Evolutionary conservation across 192 early-diverging fungal genomes (phyloP).

Genomic region (Coemansia sp.): DNA sequence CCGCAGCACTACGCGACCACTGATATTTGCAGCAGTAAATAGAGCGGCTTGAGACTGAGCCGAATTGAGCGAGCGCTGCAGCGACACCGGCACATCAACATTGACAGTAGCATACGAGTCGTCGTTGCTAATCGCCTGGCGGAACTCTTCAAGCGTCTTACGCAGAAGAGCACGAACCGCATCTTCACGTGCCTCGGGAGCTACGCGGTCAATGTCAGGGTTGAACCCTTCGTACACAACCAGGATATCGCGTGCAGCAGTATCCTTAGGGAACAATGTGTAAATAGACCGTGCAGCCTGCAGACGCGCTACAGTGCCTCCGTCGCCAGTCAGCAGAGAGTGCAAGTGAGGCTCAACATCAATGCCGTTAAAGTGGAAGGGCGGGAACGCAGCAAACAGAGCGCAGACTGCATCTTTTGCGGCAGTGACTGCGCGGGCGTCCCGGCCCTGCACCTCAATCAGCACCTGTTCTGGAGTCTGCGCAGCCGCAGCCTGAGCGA

Average conservation of each 20-base stretch:
- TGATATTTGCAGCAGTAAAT: slow-evolving; percentile 33
- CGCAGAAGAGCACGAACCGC: slow-evolving; percentile 55
- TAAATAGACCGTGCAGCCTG: slow-evolving; percentile 67
- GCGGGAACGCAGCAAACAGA: slow-evolving; percentile 59
- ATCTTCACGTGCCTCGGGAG: slow-evolving; percentile 57
- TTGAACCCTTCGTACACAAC: slow-evolving; percentile 74
- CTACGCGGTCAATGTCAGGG: slow-evolving; percentile 48
- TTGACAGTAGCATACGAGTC: slow-evolving; percentile 65
- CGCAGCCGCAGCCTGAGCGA: slow-evolving; percentile 28
- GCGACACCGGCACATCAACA: slow-evolving; percentile 66
- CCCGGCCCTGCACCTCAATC: slow-evolving; percentile 79
- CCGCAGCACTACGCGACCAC: slow-evolving; percentile 65
- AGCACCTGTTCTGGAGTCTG: slow-evolving; percentile 51
- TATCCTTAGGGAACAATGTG: slow-evolving; percentile 74
- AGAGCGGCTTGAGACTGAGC: slow-evolving; percentile 75
- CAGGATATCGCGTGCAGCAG: slow-evolving; percentile 65
- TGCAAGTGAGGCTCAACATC: slow-evolving; percentile 79
- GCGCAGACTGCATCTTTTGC: slow-evolving; percentile 60
- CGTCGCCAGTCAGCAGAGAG: slow-evolving; percentile 64
- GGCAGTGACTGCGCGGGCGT: slow-evolving; percentile 59
- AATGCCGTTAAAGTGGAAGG: slow-evolving; percentile 63
- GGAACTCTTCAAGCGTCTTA: slow-evolving; percentile 66
- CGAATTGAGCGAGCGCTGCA: slow-evolving; percentile 72
- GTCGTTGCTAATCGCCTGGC: slow-evolving; percentile 59
- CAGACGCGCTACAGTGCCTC: slow-evolving; percentile 63